Conservation (phyloP, 2,329 filamentous ascomycete genomes). For the Neofusicoccum cordaticola region DNA sequence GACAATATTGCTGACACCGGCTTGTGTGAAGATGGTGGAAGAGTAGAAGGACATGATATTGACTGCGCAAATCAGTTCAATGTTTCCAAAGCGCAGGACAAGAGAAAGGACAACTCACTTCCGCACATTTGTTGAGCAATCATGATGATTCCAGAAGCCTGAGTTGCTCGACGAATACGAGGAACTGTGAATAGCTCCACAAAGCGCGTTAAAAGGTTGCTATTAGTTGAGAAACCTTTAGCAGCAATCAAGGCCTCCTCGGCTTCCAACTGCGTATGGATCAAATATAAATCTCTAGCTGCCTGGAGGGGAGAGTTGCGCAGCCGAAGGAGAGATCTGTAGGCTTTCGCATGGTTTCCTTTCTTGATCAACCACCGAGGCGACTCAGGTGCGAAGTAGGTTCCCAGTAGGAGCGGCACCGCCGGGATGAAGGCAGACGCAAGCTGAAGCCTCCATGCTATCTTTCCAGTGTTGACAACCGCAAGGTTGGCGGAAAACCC, state of each 20-base stretch:
- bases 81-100: slow-evolving; percentile 24
- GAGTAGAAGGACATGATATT: background rate
- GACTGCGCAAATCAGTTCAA: slow-evolving; percentile 29
- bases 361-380: slow-evolving; percentile 40
- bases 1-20: background rate
- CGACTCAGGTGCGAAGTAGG: slow-evolving; percentile 34
- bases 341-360: slow-evolving; percentile 37
- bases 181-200: slow-evolving; percentile 24
- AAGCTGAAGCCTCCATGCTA: slow-evolving; percentile 41
- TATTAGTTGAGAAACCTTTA: background rate
- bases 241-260: slow-evolving; percentile 31
- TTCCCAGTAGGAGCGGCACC: slow-evolving; percentile 34
- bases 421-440: slow-evolving; percentile 41
- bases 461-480: slow-evolving; percentile 34
- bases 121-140: slow-evolving; percentile 31
- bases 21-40: slow-evolving; percentile 30
- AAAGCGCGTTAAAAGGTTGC: background rate
- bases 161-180: slow-evolving; percentile 27
- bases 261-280: slow-evolving; percentile 29
- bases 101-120: slow-evolving; percentile 19
- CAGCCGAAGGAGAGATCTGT: slow-evolving; percentile 37
- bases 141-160: slow-evolving; percentile 29
- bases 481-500: slow-evolving; percentile 42
- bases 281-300: slow-evolving; percentile 50
- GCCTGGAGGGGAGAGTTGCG: slow-evolving; percentile 40